Percentiles rank a stretch among this genome's conserved stretches.
Evolutionary conservation across 345 rosid genomes (phyloP).

Genomic region (Streptanthus diversifolius): DNA sequence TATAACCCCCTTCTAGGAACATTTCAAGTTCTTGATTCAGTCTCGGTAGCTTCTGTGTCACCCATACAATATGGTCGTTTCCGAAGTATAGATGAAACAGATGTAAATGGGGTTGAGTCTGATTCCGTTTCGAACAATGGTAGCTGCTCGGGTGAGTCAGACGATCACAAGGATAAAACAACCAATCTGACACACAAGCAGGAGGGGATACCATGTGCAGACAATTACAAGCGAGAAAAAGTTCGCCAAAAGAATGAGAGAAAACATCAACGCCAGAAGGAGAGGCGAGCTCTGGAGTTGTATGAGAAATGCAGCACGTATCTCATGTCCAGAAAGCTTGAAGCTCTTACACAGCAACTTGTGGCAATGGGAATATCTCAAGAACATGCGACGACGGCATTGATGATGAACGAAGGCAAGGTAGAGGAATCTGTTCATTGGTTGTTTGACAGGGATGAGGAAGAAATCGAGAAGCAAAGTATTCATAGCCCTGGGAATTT

Average conservation of each 20-base stretch:
- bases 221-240: constrained; percentile 79
- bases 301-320: constrained; percentile 70
- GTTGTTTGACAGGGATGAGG: constrained; percentile 75
- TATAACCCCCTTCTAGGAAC: constrained; percentile 69
- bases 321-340: constrained; percentile 89
- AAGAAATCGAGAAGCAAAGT: constrained; percentile 47
- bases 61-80: constrained; percentile 54
- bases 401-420: constrained; percentile 81
- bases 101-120: constrained; percentile 61
- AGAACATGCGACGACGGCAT: constrained; percentile 77
- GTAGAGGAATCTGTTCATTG: constrained; percentile 85
- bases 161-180: constrained; percentile 77
- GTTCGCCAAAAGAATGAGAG: constrained; percentile 85
- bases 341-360: constrained; percentile 76
- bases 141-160: constrained; percentile 95
- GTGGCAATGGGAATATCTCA: constrained; percentile 83
- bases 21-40: constrained; percentile 63
- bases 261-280: constrained; percentile 92
- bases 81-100: constrained; percentile 66
- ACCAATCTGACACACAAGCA: constrained; percentile 42
- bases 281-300: constrained; percentile 83
- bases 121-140: constrained; percentile 81
- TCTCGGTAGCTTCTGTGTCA: constrained; percentile 38
- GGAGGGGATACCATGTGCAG: constrained; percentile 69
- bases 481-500: constrained; percentile 44